Conservation (phyloP, 345 rosid genomes). For the Syzygium oleosum region DNA sequence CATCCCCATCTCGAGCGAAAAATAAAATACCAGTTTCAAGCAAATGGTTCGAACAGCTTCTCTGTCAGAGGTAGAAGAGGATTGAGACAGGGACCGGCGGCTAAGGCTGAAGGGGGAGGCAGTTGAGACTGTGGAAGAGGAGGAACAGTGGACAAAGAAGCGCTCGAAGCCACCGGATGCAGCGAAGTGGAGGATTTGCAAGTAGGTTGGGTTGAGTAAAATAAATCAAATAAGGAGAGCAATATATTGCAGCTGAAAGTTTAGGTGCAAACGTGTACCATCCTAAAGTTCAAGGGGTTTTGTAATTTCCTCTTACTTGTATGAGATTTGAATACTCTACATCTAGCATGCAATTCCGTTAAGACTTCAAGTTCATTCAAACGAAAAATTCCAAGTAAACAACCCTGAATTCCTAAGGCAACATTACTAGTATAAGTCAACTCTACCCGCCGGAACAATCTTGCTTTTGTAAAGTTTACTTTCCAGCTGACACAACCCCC, state of each 20-base stretch:
- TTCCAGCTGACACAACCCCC: background rate
- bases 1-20: no score
- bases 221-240: background rate
- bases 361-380: background rate
- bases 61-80: no score
- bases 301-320: background rate
- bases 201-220: no score
- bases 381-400: background rate
- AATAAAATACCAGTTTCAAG: no score
- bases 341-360: background rate
- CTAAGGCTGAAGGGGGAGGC: no score
- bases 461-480: background rate
- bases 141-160: no score
- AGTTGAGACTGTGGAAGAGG: no score
- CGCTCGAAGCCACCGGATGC: no score
- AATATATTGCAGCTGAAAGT: background rate
- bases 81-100: no score
- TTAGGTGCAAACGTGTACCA: background rate
- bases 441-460: background rate
- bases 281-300: background rate
- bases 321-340: background rate
- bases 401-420: background rate
- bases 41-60: no score
- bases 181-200: no score
- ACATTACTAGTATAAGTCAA: background rate